phyloP scores from a whole-genome alignment of 441 rosid species.

The Erysimum cheiri region DNA sequence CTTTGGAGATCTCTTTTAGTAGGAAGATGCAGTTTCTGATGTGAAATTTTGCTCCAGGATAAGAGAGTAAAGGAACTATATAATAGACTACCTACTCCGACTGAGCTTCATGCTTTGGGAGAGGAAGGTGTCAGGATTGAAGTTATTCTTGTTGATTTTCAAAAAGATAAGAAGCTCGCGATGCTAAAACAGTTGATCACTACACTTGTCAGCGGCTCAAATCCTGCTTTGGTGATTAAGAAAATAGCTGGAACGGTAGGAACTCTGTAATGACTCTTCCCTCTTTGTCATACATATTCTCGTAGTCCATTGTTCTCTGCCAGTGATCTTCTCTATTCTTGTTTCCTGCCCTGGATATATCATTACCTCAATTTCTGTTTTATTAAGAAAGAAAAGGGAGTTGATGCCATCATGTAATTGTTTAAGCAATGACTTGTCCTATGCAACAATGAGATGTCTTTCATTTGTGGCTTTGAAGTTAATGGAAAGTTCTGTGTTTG shows the following conservation, averaged over 20 bases:
- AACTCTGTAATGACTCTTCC: slow-evolving; percentile 26
- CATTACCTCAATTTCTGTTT: not conserved
- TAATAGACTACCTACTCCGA: slow-evolving; percentile 74
- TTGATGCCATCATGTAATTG: slow-evolving; percentile 6
- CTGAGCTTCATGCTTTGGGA: slow-evolving; percentile 82
- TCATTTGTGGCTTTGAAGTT: slow-evolving; percentile 4
- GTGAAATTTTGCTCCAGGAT: slow-evolving; percentile 58
- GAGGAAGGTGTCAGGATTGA: slow-evolving; percentile 85
- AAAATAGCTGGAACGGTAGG: slow-evolving; percentile 96
- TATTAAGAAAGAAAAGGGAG: not conserved
- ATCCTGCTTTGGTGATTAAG: slow-evolving; percentile 87
- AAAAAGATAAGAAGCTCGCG: slow-evolving; percentile 87
- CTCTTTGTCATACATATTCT: slow-evolving; percentile 27
- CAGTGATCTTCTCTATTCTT: not conserved
- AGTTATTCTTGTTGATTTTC: slow-evolving; percentile 84
- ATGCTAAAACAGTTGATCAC: slow-evolving; percentile 91
- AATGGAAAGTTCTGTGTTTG: slow-evolving; percentile 9
- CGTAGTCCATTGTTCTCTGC: slow-evolving; percentile 3
- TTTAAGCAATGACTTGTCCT: slow-evolving; percentile 2
- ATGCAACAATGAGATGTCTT: not conserved
- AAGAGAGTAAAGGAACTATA: slow-evolving; percentile 87
- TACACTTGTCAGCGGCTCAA: slow-evolving; percentile 80
- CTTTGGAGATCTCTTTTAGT: slow-evolving; percentile 13
- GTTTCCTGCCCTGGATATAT: not conserved
- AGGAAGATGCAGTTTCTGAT: slow-evolving; percentile 27